These are phyloP conservation scores for Fusarium sp. DNA, from an alignment of 2,329 filamentous ascomycete genomes.

Conservation along the genomic window DNA sequence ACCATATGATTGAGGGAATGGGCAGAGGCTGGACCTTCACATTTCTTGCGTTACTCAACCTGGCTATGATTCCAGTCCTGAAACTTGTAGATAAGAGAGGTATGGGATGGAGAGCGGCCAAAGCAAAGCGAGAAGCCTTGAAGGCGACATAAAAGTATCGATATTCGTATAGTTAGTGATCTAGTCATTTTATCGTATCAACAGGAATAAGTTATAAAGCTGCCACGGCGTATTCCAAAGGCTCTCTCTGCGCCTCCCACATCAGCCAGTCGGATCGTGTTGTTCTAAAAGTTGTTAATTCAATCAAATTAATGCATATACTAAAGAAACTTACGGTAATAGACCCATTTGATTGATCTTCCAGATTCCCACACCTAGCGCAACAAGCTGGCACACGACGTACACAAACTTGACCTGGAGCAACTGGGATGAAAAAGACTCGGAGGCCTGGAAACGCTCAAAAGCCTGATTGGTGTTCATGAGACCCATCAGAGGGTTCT, in stretches of 20 bases:
- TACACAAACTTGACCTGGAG: conserved; percentile 89
- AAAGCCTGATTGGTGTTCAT: conserved; percentile 89
- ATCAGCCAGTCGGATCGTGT: conserved; percentile 97
- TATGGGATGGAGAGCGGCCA: conserved; percentile 63
- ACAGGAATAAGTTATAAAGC: conserved; percentile 60
- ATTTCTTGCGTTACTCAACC: conserved; percentile 65
- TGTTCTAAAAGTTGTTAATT: conserved; percentile 67
- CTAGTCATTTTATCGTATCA: conserved; percentile 22
- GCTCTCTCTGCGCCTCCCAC: conserved; percentile 84
- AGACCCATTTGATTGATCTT: conserved; percentile 98
- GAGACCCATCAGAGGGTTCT: conserved; percentile 89
- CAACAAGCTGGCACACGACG: conserved; percentile 85
- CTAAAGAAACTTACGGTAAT: conserved; percentile 76
- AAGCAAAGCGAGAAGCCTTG: conserved; percentile 54
- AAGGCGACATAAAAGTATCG: conserved; percentile 1
- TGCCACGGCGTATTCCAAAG: conserved; percentile 73
- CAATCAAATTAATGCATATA: not conserved
- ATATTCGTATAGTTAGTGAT: not conserved
- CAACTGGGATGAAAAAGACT: conserved; percentile 78
- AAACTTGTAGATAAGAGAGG: conserved; percentile 62
- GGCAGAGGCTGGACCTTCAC: conserved; percentile 74
- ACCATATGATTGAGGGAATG: conserved; percentile 67
- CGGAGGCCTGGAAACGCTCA: conserved; percentile 82
- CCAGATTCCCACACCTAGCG: conserved; percentile 89
- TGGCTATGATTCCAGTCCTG: conserved; percentile 61